A percentile compares a stretch with the other conserved stretches of the same genome.
phyloP scores from a whole-genome alignment of 1,284 basidiomycete species.

The Sphagnurus paluster region DNA sequence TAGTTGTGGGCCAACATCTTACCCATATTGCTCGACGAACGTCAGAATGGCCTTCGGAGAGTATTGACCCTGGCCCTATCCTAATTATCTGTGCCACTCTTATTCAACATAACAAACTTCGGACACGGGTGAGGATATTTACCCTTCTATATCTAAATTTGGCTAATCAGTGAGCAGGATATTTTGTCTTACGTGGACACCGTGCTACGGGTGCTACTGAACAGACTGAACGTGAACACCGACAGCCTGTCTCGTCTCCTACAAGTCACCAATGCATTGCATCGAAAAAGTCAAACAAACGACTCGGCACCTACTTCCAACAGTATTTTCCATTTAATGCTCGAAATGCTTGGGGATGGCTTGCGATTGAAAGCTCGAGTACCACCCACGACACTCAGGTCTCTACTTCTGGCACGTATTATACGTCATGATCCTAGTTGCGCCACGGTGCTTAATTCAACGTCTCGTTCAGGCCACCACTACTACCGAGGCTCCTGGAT shows the following conservation, averaged over 20 bases:
- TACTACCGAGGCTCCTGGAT: constrained; percentile 23
- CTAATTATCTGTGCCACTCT: constrained; percentile 51
- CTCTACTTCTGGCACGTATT: constrained; percentile 49
- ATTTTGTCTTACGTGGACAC: constrained; percentile 57
- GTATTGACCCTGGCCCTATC: constrained; percentile 56
- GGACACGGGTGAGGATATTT: constrained; percentile 46
- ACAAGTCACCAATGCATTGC: constrained; percentile 46
- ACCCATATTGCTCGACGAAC: constrained; percentile 52
- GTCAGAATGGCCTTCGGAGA: constrained; percentile 48
- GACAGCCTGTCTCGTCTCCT: constrained; percentile 50
- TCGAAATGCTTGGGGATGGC: constrained; percentile 57
- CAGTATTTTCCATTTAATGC: constrained; percentile 45
- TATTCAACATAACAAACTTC: constrained; percentile 59
- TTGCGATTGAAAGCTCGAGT: constrained; percentile 54
- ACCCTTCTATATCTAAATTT: constrained; percentile 4
- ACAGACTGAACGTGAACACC: constrained; percentile 48
- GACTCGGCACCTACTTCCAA: constrained; percentile 34
- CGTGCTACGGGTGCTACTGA: constrained; percentile 51
- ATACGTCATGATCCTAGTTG: not conserved
- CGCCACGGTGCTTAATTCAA: not conserved
- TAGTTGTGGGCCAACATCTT: constrained; percentile 59
- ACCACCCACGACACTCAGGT: constrained; percentile 45
- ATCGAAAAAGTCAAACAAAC: constrained; percentile 34
- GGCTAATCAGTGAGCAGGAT: constrained; percentile 43
- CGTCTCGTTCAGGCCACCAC: constrained; percentile 30